phyloP scores from a whole-genome alignment of 257 asterid genomes.

The Solanum lycopersicoides region DNA sequence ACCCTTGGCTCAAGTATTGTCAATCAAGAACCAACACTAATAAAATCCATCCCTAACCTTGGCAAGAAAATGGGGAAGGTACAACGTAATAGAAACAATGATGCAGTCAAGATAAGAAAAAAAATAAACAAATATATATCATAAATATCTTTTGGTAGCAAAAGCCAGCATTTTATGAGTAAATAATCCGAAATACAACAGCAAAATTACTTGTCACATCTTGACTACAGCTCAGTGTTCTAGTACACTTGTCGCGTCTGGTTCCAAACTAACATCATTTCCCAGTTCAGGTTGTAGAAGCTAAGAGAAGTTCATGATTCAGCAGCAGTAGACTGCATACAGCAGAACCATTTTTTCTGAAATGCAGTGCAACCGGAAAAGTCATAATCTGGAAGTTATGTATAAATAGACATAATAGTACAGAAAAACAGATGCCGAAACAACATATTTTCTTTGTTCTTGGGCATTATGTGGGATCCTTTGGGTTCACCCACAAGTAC shows the following conservation, averaged over 20 bases:
- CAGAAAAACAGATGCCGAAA: not conserved
- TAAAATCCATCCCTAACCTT: not conserved
- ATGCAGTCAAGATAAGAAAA: not conserved
- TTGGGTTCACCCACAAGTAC: not conserved
- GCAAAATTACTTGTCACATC: slow-evolving; percentile 17
- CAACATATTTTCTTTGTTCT: not conserved
- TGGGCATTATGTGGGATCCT: not conserved
- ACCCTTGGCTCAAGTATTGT: not conserved
- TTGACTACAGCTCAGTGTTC: slow-evolving; percentile 17
- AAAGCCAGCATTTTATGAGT: not conserved
- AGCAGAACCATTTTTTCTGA: slow-evolving; percentile 69
- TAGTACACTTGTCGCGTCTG: not conserved
- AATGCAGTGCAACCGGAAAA: not conserved
- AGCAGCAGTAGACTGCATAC: slow-evolving; percentile 35
- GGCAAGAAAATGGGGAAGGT: not conserved
- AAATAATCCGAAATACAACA: not conserved
- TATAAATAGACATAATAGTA: not conserved
- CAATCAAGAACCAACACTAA: not conserved
- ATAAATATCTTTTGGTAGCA: not conserved
- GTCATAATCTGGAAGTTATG: not conserved
- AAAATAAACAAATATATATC: not conserved
- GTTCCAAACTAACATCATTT: not conserved
- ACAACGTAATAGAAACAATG: not conserved
- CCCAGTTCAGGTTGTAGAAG: not conserved
- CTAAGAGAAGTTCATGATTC: slow-evolving; percentile 13